Base-by-base conservation (phyloP, 2,329 filamentous ascomycete species). In the Ophiostoma piceae region DNA sequence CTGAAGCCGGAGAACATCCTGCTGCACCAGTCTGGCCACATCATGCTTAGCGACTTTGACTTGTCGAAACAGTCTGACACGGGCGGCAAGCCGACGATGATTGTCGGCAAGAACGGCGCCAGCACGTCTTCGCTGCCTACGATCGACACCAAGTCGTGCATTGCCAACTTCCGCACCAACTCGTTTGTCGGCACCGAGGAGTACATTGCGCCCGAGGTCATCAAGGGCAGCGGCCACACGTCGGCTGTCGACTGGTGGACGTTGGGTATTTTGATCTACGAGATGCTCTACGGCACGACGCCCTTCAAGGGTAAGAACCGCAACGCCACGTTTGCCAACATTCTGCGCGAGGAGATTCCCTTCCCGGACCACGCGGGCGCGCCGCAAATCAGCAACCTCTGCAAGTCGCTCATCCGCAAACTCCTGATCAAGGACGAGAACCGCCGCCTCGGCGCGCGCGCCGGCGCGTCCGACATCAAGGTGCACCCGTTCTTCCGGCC, bases 161-260 rank as follows among this genome's bases (percentile, higher is more conserved):
- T 99, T 77, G 92, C 92, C 74, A 95, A 98, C 81, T 99, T 99
- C 84, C 88, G 95, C 70, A 99, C 95, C 22, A 99, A 99, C 77
- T 97, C 94, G 0, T 99, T 99, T 78, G 95, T 99, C 60, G 95
- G 95, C 22, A 99, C 95, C 0, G 95, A 99, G 79, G 95, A 99
- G 79, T 99, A 99, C 79, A 99, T 99, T 77, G 95, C 95, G 0
- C 95, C 95, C 1, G 95, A 99, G 79, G 95, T 99, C 47, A 99
- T 99, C 79, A 98, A 98, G 81, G 95, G 95, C 54, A 97, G 94
- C 77, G 95, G 95, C 32, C 95, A 99, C 80, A 99, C 95, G 8
- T 98, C 94, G 77, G 95, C 95, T 16, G 95, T 99, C 16, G 95
- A 99, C 79, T 99, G 95, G 95, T 99, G 95, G 95, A 99, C 95